Percentiles rank a stretch among this genome's conserved stretches.
phyloP scores from a whole-genome alignment of 169 alveolate species.

The Amoebophrya sp. region DNA sequence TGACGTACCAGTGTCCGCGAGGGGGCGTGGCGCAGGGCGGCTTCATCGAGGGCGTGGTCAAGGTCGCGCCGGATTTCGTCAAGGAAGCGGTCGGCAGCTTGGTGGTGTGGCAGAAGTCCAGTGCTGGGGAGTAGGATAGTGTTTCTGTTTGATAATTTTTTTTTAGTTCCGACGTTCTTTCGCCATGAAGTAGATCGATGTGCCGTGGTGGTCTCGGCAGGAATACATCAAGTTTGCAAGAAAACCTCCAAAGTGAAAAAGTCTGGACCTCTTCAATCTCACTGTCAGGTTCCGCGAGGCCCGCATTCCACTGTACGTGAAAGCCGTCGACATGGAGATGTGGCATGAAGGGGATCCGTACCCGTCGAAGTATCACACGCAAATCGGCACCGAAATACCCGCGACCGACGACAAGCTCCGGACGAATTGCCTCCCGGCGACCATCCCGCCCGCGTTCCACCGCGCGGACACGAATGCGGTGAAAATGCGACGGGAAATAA shows the following conservation, averaged over 20 bases:
- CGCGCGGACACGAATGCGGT: neutral
- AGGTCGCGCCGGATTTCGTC: neutral
- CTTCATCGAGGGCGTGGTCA: neutral
- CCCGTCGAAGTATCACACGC: neutral
- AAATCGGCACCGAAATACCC: neutral
- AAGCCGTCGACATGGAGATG: slow-evolving; percentile 6
- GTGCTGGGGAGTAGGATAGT: neutral
- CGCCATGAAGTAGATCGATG: too few species aligned
- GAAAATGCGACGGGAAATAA: neutral
- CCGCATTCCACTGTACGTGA: neutral
- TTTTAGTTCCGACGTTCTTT: too few species aligned
- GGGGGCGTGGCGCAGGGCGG: neutral
- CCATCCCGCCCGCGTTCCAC: neutral
- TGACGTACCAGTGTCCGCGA: neutral
- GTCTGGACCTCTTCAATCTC: neutral
- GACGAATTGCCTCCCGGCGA: neutral
- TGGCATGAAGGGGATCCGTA: neutral
- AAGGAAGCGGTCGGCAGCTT: neutral
- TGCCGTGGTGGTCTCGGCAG: too few species aligned
- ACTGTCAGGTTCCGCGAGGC: slow-evolving; percentile 2
- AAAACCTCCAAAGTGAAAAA: too few species aligned
- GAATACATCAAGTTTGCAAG: too few species aligned
- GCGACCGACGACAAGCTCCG: neutral
- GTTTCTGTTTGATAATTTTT: too few species aligned
- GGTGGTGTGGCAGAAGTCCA: neutral